Percentiles rank a stretch among this genome's conserved stretches.
Evolutionary conservation across 176 grass and related monocot species (phyloP).

Genomic region (Oryza officinalis): DNA sequence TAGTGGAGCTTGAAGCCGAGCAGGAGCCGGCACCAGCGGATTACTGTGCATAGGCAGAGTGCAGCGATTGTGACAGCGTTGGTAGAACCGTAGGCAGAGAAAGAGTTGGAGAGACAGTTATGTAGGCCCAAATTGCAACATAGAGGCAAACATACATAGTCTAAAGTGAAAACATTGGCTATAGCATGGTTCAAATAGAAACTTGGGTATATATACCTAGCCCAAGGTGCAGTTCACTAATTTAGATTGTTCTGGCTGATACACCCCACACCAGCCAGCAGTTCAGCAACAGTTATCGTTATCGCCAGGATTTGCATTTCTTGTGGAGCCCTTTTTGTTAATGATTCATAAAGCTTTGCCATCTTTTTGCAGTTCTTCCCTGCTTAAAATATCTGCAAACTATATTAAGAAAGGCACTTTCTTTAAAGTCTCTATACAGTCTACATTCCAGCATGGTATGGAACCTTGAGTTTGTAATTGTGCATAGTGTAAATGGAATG

Average conservation of each 20-base stretch:
- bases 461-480: not conserved
- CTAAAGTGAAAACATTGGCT: too few species aligned
- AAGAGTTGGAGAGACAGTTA: too few species aligned
- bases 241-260: not conserved
- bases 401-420: not conserved
- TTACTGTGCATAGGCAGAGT: too few species aligned
- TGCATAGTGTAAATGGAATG: not conserved
- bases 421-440: not conserved
- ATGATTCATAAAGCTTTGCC: not conserved
- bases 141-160: too few species aligned
- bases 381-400: slow-evolving; percentile 9
- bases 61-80: too few species aligned
- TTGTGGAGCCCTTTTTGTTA: not conserved
- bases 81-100: too few species aligned
- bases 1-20: too few species aligned
- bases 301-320: not conserved
- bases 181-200: too few species aligned
- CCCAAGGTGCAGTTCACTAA: not conserved
- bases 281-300: not conserved
- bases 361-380: not conserved
- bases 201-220: too few species aligned
- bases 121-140: too few species aligned
- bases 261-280: not conserved
- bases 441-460: not conserved
- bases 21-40: too few species aligned